Evolutionary conservation across 257 asterid species (phyloP), one percentile per base, ranked within the genome.

Genomic region (Mentha longifolia): DNA sequence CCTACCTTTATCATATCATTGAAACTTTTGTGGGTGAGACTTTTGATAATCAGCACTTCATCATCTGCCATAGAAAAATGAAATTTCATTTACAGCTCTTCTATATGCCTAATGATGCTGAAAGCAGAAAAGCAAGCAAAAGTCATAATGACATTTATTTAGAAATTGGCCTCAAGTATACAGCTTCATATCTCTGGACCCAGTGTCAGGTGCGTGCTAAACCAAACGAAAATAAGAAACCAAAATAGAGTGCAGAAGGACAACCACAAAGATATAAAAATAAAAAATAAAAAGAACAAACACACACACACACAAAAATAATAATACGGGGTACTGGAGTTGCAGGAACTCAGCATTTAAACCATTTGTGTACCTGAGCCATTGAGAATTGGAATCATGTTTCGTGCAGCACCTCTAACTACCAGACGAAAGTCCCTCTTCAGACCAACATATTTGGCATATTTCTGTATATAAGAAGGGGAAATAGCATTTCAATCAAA

Each of bases 341-440:
- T 22, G 69, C 63, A 51, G 30, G 17, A 61, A 62, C 63, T 43
- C 28, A 30, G 64, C 63, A 41, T 22, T 65, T 14, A 52, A 64
- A 75, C 64, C 49, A 68, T 72, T 28, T 66, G 39, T 22, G 59
- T 8, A 95, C 99, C 96, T 76, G 99, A 95, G 47, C 99, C 99
- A 14, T 87, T 88, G 79, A 95, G 97, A 79, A 95, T 89, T 22
- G 88, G 59, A 72, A 89, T 79, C 99, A 95, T 95, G 84, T 92
- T 92, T 67, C 98, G 86, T 17, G 99, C 99, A 71, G 97, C 97
- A 77, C 99, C 99, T 79, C 99, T 80, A 57, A 95, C 99, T 52
- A 92, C 98, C 45, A 95, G 87, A 68, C 99, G 99, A 62, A 95
- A 92, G 81, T 89, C 98, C 77, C 97, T 88, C 85, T 92, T 95